phyloP scores from a whole-genome alignment of 306 rosid species.

The Cicer arietinum region DNA sequence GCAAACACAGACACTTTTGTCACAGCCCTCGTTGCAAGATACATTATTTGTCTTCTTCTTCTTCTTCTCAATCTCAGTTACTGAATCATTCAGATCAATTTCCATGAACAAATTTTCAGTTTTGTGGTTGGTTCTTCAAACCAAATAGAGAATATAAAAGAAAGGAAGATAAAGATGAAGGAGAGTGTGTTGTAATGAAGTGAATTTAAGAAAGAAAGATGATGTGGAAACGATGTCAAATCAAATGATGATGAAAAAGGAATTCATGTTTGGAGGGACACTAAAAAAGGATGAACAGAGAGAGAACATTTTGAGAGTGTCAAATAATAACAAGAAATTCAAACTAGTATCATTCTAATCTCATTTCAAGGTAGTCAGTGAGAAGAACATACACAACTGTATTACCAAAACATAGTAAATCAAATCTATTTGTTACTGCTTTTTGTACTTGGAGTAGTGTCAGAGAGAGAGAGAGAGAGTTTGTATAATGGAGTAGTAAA shows the following conservation, averaged over 20 bases:
- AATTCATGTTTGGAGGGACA: slow-evolving; percentile 60
- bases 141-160: slow-evolving; percentile 35
- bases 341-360: slow-evolving; percentile 76
- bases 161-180: slow-evolving; percentile 35
- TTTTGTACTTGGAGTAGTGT: slow-evolving; percentile 54
- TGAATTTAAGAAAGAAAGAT: slow-evolving; percentile 44
- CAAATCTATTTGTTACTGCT: slow-evolving; percentile 73
- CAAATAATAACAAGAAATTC: slow-evolving; percentile 85
- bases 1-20: slow-evolving; percentile 64
- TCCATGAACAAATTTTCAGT: slow-evolving; percentile 76
- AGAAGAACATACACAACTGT: slow-evolving; percentile 81
- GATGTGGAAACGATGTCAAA: slow-evolving; percentile 72
- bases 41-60: slow-evolving; percentile 60
- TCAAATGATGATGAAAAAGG: slow-evolving; percentile 62
- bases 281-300: slow-evolving; percentile 43
- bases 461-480: slow-evolving; percentile 45
- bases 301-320: background rate
- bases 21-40: slow-evolving; percentile 70
- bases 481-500: too few species aligned
- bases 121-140: slow-evolving; percentile 37
- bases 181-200: slow-evolving; percentile 47
- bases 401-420: slow-evolving; percentile 75
- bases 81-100: slow-evolving; percentile 96
- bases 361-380: slow-evolving; percentile 84
- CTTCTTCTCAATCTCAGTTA: slow-evolving; percentile 69